Evolutionary conservation across 306 rosid species (phyloP), one percentile per base, ranked within the genome.

Genomic region (Ceratonia siliqua): DNA sequence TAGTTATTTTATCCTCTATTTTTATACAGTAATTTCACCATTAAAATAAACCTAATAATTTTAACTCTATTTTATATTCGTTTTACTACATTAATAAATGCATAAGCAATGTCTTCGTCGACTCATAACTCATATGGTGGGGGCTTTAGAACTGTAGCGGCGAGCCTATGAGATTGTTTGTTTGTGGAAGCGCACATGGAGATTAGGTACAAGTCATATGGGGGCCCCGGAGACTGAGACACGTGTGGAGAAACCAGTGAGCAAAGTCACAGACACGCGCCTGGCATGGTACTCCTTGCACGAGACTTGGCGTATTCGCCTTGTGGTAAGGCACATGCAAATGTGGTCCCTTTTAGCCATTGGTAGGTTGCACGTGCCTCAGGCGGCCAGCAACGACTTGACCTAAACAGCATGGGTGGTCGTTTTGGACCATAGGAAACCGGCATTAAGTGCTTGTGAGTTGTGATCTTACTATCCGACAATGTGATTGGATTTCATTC

Each of bases 151-250:
- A 5, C 74, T 77, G 63, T 48, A 77, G 66, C 36, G 30, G 73
- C 25, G 41, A 69, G 62, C 65, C 58, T 36, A 77, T 43, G 24
- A 6, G 45, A 18, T 73, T 72, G 90, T 78, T 81, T n/a, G 65
- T 25, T 74, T 62, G 54, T 1, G 86, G 53, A 50, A 7, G 30
- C 42, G 87, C 92, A 91, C 93, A 83, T 91, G 95, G 86, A 8
- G 18, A 65, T 79, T 82, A 25, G 90, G 94, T 77, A 42, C 9
- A 15, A 25, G 69, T 80, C 85, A 84, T 75, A 75, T 71, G 81
- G 66, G 71, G 79, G 22, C 35, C 42, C 21, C 22, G n/a, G 3
- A 18, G 65, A 62, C 46, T 8, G 38, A 64, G 76, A 65, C 82
- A 57, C 87, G 86, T 84, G 81, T 24, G 50, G 20, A 4, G 7